Evolutionary conservation across 2,329 filamentous ascomycete species (phyloP), one percentile per base, ranked within the genome.

Genomic region (Fusarium sp.): DNA sequence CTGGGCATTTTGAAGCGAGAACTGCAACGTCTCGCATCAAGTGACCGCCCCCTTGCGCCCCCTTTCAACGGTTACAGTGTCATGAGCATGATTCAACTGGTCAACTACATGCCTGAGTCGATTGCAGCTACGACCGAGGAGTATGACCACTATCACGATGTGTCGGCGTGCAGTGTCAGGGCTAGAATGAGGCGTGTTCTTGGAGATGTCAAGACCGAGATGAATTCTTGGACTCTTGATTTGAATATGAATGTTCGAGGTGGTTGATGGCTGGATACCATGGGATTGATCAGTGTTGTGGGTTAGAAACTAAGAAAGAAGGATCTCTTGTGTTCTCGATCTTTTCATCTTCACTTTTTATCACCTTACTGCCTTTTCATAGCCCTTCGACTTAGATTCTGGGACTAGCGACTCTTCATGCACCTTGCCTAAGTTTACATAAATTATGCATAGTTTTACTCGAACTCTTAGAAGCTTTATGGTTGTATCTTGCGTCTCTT

Each of bases 21-120:
- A 13, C 32, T 12, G n/a, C 6, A 9, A 1, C 18, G 25, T 15
- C 7, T 68, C 4, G 8, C 1, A 6, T 9, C 6, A 19, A 23
- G 32, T 6, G 7, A 9, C 7, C 21, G 9, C 4, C 28, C 21
- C 1, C 5, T 40, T 6, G 12, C 3, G 6, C 1, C 18, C 18
- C 61, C 64, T n/a, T 60, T 35, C 13, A 6, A 5, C 11, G 61
- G 46, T 5, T 6, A 53, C 19, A 53, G 50, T 1, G 3, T 56
- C 21, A 3, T 1, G 0, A 32, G 25, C 13, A 16, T 40, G 15
- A 21, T 56, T 11, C 15, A 32, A 6, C 7, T 56, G 10, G 21
- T 32, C 15, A 30, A 28, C 3, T 9, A 42, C 35, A 23, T 40
- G 9, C 21, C 37, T 15, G 37, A 56, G 5, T 40, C 52, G 23